phyloP scores from a whole-genome alignment of 2,329 filamentous ascomycete species.

The Seiridium unicorne region DNA sequence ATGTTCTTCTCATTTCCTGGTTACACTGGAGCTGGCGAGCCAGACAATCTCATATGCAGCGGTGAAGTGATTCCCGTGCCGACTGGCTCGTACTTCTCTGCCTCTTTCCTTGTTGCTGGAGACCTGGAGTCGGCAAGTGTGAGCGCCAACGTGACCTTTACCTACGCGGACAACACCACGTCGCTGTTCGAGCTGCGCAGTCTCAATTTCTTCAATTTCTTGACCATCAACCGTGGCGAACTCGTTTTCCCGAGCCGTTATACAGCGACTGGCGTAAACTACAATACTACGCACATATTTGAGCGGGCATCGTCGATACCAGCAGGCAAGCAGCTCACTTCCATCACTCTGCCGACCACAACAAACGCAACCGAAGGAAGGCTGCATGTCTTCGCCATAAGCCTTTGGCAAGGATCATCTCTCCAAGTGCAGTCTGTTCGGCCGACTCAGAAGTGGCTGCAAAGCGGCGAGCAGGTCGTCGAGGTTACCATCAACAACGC shows the following conservation, averaged over 20 bases:
- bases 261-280: slow-evolving; percentile 36
- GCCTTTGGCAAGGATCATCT: slow-evolving; percentile 23
- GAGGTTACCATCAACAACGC: slow-evolving; percentile 36
- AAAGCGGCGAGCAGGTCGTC: slow-evolving; percentile 29
- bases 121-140: slow-evolving; percentile 37
- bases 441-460: slow-evolving; percentile 35
- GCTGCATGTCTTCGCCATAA: slow-evolving; percentile 36
- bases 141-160: slow-evolving; percentile 38
- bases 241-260: slow-evolving; percentile 41
- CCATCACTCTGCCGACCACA: slow-evolving; percentile 38
- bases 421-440: slow-evolving; percentile 32
- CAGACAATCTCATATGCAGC: slow-evolving; percentile 42
- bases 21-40: slow-evolving; percentile 30
- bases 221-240: slow-evolving; percentile 44
- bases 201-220: slow-evolving; percentile 40
- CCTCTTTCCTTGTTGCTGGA: slow-evolving; percentile 39
- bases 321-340: slow-evolving; percentile 32
- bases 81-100: slow-evolving; percentile 34
- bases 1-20: slow-evolving; percentile 40
- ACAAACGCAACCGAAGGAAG: slow-evolving; percentile 32
- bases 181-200: slow-evolving; percentile 40
- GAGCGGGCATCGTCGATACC: slow-evolving; percentile 39
- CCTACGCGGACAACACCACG: slow-evolving; percentile 38
- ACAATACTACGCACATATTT: slow-evolving; percentile 42
- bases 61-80: slow-evolving; percentile 36